phyloP scores from a whole-genome alignment of 1,284 basidiomycete genomes.

The Papiliotrema flavescens region DNA sequence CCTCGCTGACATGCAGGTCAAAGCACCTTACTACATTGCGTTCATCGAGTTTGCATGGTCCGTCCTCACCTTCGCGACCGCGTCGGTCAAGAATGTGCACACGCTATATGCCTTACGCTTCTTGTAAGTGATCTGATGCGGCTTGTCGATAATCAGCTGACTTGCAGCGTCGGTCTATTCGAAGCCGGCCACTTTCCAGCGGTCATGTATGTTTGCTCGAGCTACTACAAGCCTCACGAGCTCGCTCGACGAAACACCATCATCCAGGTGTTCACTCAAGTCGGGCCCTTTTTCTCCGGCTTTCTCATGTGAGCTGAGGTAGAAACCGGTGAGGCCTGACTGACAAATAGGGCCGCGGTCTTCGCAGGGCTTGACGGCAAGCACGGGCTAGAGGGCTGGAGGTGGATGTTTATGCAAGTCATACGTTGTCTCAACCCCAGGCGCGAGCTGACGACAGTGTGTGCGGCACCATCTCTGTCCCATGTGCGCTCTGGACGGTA shows the following conservation, averaged over 20 bases:
- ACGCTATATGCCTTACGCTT: slow-evolving; percentile 29
- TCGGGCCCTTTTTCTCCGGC: slow-evolving; percentile 27
- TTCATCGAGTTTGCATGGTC: slow-evolving; percentile 27
- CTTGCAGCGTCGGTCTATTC: slow-evolving; percentile 22
- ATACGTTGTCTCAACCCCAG: neutral
- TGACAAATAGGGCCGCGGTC: no score
- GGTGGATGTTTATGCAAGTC: slow-evolving; percentile 26
- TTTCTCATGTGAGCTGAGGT: no score
- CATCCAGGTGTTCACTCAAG: slow-evolving; percentile 25
- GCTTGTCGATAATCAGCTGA: neutral
- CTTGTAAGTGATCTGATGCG: slow-evolving; percentile 13
- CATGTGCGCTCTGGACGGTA: slow-evolving; percentile 26
- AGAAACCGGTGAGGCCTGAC: no score
- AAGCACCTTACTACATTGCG: slow-evolving; percentile 28
- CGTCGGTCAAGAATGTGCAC: slow-evolving; percentile 17
- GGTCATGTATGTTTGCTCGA: slow-evolving; percentile 30
- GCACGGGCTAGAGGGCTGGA: slow-evolving; percentile 21
- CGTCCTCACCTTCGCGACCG: slow-evolving; percentile 22
- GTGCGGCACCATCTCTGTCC: slow-evolving; percentile 25
- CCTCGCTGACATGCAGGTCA: no score
- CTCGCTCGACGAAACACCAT: slow-evolving; percentile 28
- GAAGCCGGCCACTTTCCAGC: slow-evolving; percentile 32
- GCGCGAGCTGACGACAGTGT: slow-evolving; percentile 7
- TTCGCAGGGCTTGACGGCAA: slow-evolving; percentile 12
- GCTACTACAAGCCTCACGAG: slow-evolving; percentile 33